phyloP scores from a whole-genome alignment of 352 stramenopile species.

The Phytophthora chlamydospora region DNA sequence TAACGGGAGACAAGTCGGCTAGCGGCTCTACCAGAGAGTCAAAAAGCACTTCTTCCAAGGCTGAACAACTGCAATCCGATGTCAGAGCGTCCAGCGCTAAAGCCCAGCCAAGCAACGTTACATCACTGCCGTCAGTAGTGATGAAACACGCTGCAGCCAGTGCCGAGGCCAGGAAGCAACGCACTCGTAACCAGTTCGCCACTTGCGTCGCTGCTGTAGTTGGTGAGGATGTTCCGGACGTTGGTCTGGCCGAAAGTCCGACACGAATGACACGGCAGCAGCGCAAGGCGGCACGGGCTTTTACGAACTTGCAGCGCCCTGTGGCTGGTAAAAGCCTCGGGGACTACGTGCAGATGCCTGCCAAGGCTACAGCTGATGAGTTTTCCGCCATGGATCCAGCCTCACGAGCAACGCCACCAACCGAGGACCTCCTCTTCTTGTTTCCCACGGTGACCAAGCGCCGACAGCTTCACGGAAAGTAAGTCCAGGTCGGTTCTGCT shows the following conservation, averaged over 20 bases:
- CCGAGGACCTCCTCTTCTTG: slow-evolving; percentile 40
- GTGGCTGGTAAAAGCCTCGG: slow-evolving; percentile 39
- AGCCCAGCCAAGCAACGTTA: slow-evolving; percentile 1
- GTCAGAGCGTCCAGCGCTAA: background rate
- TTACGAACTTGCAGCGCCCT: slow-evolving; percentile 39
- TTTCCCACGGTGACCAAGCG: slow-evolving; percentile 49
- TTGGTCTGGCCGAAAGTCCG: slow-evolving; percentile 11
- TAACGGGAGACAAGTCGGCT: slow-evolving; percentile 5
- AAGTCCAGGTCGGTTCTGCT: slow-evolving; percentile 11
- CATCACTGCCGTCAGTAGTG: slow-evolving; percentile 31
- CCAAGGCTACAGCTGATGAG: slow-evolving; percentile 7
- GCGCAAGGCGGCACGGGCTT: slow-evolving; percentile 36
- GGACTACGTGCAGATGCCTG: slow-evolving; percentile 14
- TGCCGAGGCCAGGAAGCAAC: slow-evolving; percentile 14
- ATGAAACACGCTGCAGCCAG: slow-evolving; percentile 23
- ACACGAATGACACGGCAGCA: slow-evolving; percentile 36
- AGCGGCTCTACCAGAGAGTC: background rate
- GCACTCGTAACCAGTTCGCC: slow-evolving; percentile 10
- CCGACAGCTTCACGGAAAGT: slow-evolving; percentile 53
- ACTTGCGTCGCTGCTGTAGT: slow-evolving; percentile 6
- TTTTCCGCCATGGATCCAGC: background rate
- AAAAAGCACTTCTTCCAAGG: background rate
- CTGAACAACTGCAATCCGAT: slow-evolving; percentile 1
- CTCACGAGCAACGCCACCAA: background rate
- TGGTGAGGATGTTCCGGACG: slow-evolving; percentile 17